Evolutionary conservation across 148 eudicot genomes (phyloP).

Genomic region (Linanthus parryae): DNA sequence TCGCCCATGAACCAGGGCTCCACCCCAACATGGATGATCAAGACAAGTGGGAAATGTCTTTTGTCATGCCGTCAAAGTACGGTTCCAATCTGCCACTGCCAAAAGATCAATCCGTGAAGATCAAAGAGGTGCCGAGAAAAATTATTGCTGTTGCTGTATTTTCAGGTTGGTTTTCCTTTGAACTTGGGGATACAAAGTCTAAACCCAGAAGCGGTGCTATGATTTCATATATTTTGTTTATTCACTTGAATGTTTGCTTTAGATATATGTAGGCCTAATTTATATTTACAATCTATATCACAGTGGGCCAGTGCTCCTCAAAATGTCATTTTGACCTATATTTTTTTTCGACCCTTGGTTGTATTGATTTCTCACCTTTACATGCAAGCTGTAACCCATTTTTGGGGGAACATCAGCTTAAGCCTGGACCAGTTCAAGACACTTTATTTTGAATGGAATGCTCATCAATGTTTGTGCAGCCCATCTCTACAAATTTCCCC

Average conservation of each 20-base stretch:
- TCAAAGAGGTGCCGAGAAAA: constrained; percentile 75
- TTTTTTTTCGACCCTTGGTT: too few species aligned
- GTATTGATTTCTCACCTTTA: too few species aligned
- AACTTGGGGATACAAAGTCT: not conserved
- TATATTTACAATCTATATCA: too few species aligned
- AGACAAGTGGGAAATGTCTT: constrained; percentile 90
- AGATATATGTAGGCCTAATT: not conserved
- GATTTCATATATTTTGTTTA: constrained; percentile 1
- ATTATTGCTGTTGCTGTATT: constrained; percentile 74
- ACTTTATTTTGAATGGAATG: too few species aligned
- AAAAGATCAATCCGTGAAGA: constrained; percentile 76
- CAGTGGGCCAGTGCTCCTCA: too few species aligned
- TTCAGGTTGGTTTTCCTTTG: constrained; percentile 52
- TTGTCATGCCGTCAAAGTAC: constrained; percentile 91
- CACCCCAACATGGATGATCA: constrained; percentile 33
- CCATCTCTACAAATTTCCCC: too few species aligned
- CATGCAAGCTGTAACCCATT: too few species aligned
- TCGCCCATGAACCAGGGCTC: too few species aligned
- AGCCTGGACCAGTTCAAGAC: too few species aligned
- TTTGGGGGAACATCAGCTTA: too few species aligned
- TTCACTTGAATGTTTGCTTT: not conserved
- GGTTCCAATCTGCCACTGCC: constrained; percentile 84
- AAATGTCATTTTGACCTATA: too few species aligned
- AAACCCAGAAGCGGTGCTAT: not conserved
- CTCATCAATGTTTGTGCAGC: too few species aligned